phyloP scores from a whole-genome alignment of 768 basidiomycete genomes.

The Boletales sp. region DNA sequence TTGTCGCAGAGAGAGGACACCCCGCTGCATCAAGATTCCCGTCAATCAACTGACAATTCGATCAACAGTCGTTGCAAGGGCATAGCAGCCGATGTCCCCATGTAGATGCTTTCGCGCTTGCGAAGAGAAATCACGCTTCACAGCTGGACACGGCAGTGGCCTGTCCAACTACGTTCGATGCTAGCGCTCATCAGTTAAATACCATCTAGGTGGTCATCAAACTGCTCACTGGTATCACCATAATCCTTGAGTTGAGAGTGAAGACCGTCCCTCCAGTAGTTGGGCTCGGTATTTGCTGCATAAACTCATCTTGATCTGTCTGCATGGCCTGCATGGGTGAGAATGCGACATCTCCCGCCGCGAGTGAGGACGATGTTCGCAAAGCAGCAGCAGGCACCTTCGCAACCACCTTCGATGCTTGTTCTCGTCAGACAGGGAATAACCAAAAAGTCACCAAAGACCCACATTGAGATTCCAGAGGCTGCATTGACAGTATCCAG shows the following conservation, averaged over 20 bases:
- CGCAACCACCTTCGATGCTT: conserved; percentile 1
- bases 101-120: conserved; percentile 6
- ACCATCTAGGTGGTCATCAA: no score
- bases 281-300: background rate
- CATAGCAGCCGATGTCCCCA: background rate
- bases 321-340: conserved; percentile 1
- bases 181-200: no score
- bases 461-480: conserved; percentile 7
- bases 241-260: no score
- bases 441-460: background rate
- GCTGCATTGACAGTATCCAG: background rate
- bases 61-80: conserved; percentile 16
- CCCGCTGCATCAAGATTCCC: no score
- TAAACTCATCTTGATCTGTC: background rate
- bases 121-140: no score
- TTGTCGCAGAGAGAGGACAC: no score
- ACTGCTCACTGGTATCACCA: no score
- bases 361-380: conserved; percentile 12
- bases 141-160: no score
- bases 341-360: conserved; percentile 9
- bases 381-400: background rate
- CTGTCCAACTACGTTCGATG: no score
- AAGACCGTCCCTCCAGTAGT: background rate
- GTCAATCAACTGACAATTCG: no score
- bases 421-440: conserved; percentile 3